Conservation (phyloP, 179 eudicot genomes). For the Beta corolliflora region DNA sequence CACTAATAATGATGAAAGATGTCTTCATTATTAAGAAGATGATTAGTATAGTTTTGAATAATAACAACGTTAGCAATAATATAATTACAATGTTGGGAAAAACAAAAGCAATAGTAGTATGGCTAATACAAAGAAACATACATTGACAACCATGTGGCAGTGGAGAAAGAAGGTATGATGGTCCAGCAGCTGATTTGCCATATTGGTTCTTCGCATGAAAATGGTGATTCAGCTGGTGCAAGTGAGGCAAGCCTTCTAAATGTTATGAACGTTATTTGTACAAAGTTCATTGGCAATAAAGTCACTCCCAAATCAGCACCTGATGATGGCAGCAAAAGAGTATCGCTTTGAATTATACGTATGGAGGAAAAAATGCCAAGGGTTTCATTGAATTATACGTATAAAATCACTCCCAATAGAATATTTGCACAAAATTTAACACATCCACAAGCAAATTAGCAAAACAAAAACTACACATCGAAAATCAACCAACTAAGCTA, state of each 20-base stretch:
- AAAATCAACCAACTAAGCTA: no score
- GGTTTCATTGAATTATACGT: no score
- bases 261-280: neutral
- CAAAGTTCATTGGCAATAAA: neutral
- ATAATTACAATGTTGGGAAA: neutral
- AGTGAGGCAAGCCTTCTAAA: slow-evolving; percentile 25
- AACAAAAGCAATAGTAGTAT: neutral
- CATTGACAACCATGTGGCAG: slow-evolving; percentile 38
- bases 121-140: slow-evolving; percentile 14
- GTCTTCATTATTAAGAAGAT: neutral
- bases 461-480: no score
- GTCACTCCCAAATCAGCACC: neutral
- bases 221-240: slow-evolving; percentile 29
- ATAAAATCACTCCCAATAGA: no score
- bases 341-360: no score
- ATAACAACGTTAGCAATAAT: neutral
- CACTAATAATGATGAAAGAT: neutral
- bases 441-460: no score
- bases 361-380: no score
- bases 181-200: slow-evolving; percentile 35
- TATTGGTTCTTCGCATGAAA: slow-evolving; percentile 33
- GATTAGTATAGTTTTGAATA: neutral
- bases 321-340: neutral
- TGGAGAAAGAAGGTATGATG: slow-evolving; percentile 37
- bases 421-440: no score